Evolutionary conservation across 1,284 basidiomycete species (phyloP), one percentile per base, ranked within the genome.

Genomic region (Erythrobasidium hasegawianum): DNA sequence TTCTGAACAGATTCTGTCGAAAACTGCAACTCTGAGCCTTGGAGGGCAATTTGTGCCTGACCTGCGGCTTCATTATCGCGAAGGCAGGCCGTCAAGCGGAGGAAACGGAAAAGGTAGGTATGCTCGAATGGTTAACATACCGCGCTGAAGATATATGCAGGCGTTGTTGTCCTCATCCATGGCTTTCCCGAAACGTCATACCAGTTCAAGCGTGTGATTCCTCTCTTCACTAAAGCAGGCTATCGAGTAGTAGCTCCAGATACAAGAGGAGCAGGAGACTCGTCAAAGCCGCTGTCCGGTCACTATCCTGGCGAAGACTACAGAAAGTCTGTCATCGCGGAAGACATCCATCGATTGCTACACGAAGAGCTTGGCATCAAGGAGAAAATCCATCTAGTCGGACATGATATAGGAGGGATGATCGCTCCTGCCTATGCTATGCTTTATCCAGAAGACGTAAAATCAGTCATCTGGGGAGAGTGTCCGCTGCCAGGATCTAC

Each of bases 171-270:
- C 24, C 64, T 73, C 20, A 69, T 73, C 20, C 71, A 74, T 56
- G 72, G 73, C 16, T 74, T 69, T 50, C 73, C 73, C 5, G 68
- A 72, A 41, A 74, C 73, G 24, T 72, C 68, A 68, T 71, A 71
- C 45, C 65, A 67, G 41, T 73, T 64, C 54, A 66, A 71, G 40
- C 59, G 68, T 14, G 66, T 73, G 24, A 71, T 73, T 27, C 57
- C 55, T n/a, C 60, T 68, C 1, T 52, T 74, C 10, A 55, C 69
- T 7, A 58, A 71, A 13, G 33, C 43, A 10, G 73, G 72, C 1
- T 71, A 71, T 39, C 56, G 69, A 16, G 70, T 73, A 20, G 65
- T 74, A 53, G 71, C 72, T 16, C 68, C 69, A 2, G 73, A 75
- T 41, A 73, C 73, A 57, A 64, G 73, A 9, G 73, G 72, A n/a